These are phyloP conservation scores for Dictyostelium capitatum DNA, from an alignment of 78 protist genomes.

Conservation along the genomic window DNA sequence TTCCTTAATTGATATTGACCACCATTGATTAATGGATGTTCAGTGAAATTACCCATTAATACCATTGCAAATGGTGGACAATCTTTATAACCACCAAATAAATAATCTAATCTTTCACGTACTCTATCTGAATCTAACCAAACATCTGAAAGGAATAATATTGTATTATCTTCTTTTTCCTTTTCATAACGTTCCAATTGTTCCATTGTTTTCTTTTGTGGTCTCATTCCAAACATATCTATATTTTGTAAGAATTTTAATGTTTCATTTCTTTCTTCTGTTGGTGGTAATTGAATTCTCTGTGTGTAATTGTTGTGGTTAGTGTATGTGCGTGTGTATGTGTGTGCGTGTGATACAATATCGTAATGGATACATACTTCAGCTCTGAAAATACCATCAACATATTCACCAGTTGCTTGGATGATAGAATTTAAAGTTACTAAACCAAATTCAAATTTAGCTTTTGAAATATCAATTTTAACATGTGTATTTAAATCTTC, in stretches of 20 bases:
- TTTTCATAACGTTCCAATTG: conserved; percentile 17
- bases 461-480: conserved; percentile 50
- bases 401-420: conserved; percentile 56
- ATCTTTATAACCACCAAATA: conserved; percentile 44
- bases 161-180: conserved; percentile 32
- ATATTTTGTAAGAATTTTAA: conserved; percentile 3
- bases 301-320: no score
- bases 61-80: conserved; percentile 59
- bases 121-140: conserved; percentile 80
- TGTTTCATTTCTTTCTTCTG: conserved; percentile 40
- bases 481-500: conserved; percentile 62
- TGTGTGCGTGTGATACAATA: neutral
- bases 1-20: conserved; percentile 43
- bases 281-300: conserved; percentile 30
- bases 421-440: conserved; percentile 54
- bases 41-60: conserved; percentile 86
- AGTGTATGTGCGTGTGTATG: neutral
- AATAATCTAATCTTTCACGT: conserved; percentile 4
- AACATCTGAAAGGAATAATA: conserved; percentile 81
- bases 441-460: conserved; percentile 21
- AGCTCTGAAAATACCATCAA: conserved; percentile 47
- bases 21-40: conserved; percentile 32
- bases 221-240: conserved; percentile 54
- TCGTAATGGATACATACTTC: no score
- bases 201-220: conserved; percentile 18